phyloP scores from a whole-genome alignment of 163 green algal species.

The Chloromonas sp. region DNA sequence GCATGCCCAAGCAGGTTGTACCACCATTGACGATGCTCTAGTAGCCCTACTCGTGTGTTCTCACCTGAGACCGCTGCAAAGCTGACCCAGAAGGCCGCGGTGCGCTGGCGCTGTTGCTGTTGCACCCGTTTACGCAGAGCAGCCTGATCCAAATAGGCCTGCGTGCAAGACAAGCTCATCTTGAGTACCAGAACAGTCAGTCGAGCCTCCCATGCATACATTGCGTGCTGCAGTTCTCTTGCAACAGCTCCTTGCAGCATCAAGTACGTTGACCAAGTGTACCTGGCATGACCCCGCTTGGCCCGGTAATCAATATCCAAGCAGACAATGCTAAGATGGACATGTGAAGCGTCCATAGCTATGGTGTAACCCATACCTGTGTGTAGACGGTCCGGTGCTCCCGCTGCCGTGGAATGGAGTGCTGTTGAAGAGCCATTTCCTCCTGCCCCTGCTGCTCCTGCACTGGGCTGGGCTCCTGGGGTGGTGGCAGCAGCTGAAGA shows the following conservation, averaged over 20 bases:
- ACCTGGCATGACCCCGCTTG: no score
- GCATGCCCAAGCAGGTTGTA: not conserved
- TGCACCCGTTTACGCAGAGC: not conserved
- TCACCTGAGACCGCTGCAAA: conserved; percentile 5
- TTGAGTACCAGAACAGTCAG: not conserved
- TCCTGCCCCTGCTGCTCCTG: not conserved
- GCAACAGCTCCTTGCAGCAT: not conserved
- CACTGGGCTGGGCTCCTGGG: not conserved
- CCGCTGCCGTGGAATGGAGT: not conserved
- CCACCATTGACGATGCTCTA: not conserved
- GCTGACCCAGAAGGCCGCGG: not conserved
- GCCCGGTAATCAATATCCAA: no score
- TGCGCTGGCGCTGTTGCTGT: not conserved
- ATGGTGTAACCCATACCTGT: not conserved
- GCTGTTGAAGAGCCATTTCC: not conserved
- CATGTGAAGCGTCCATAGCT: not conserved
- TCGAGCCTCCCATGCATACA: not conserved
- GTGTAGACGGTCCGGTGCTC: conserved; percentile 2
- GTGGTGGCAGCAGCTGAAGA: not conserved
- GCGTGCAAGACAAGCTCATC: not conserved
- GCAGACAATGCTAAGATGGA: not conserved
- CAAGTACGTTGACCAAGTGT: not conserved
- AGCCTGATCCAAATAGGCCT: conserved; percentile 1
- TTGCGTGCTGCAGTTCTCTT: not conserved
- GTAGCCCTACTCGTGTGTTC: not conserved